Evolutionary conservation across 2,329 filamentous ascomycete species (phyloP).

Genomic region (Trichoderma guizhouense): DNA sequence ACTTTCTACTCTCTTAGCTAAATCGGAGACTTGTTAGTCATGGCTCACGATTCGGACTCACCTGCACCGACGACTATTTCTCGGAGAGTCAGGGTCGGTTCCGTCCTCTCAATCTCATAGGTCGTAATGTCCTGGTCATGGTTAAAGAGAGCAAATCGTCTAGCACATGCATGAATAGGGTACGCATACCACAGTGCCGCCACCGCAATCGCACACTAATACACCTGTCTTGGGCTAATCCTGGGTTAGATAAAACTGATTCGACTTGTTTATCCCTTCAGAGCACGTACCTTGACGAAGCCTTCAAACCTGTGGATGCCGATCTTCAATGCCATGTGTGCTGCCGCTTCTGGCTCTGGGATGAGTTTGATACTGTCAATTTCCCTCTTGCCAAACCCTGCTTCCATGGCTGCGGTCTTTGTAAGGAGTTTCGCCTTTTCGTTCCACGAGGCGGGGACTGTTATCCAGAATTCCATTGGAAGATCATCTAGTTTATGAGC

Average conservation of each 20-base stretch:
- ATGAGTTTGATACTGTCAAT: background rate
- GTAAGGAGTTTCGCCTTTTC: background rate
- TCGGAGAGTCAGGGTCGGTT: background rate
- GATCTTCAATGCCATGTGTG: background rate
- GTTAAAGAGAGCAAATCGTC: background rate
- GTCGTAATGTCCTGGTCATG: background rate
- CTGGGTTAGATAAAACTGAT: background rate
- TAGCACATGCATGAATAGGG: accelerated
- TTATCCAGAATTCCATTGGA: background rate
- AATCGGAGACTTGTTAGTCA: background rate
- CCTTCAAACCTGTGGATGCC: background rate
- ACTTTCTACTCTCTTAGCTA: background rate
- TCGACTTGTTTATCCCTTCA: background rate
- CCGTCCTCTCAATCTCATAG: background rate
- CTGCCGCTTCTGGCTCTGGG: background rate
- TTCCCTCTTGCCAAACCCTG: background rate
- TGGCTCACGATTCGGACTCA: background rate
- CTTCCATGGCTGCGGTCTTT: background rate
- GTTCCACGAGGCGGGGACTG: background rate
- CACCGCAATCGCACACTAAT: background rate
- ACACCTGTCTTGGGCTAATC: background rate
- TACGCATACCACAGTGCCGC: background rate
- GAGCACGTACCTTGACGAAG: background rate
- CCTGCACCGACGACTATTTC: background rate
- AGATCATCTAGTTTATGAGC: background rate